Evolutionary conservation across 345 rosid genomes (phyloP), one percentile per base, ranked within the genome.

Genomic region (Triadica sebifera): DNA sequence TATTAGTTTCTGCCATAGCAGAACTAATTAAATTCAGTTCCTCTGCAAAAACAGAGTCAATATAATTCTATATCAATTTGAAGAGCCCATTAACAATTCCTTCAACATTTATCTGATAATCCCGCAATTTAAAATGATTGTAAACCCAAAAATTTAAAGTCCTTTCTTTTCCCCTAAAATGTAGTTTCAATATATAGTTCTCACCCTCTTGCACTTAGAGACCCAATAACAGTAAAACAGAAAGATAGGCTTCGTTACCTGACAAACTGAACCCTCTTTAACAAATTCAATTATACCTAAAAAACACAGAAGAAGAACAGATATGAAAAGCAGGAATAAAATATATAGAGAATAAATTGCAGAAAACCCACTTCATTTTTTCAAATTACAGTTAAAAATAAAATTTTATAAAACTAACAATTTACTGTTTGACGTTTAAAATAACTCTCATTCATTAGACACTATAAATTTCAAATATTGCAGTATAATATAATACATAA

Each of bases 1-100:
- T 62, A 71, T 67, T 74, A 58, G 75, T 80, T 83, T 81, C 88
- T 49, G 85, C 86, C 89, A 87, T 90, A 19, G 53, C 49, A n/a
- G 60, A 65, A 60, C 4, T 24, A 47, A 29, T 19, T n/a, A 12
- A 11, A 66, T 29, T 19, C 37, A 20, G 19, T 60, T 62, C 64
- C 71, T 70, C 59, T 63, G 3, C 51, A 70, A 19, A 70, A 50
- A 55, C n/a, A 38, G 2, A 19, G 8, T 55, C 1, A 22, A 55
- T n/a, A 55, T 55, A 0, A 16, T 52, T 52, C 53, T 50, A 50
- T 12, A 50, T 12, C 16, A 50, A 50, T 50, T 50, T 3, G 1
- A 10, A 50, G 53, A 50, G 2, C 34, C 34, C 34, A 50, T 19
- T 55, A 55, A 55, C 51, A 47, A 13, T 13, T 13, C 12, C 51